phyloP scores from a whole-genome alignment of 768 basidiomycete genomes.

The Calocybe indica region DNA sequence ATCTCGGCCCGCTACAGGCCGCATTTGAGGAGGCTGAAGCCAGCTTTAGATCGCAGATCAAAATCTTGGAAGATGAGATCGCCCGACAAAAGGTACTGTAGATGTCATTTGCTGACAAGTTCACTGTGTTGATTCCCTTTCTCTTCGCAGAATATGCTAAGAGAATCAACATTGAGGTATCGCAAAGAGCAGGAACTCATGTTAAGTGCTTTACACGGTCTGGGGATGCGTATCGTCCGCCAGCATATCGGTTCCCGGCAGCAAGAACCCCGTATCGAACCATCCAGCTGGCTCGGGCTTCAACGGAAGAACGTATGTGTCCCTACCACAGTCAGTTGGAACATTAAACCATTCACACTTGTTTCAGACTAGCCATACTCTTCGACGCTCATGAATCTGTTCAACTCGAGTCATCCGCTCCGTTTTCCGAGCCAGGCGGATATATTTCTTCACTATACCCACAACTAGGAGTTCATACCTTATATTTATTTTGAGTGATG shows the following conservation, averaged over 20 bases:
- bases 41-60: slow-evolving; percentile 58
- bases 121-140: background rate
- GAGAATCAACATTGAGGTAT: slow-evolving; percentile 57
- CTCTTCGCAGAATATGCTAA: slow-evolving; percentile 35
- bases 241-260: slow-evolving; percentile 49
- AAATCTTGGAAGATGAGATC: slow-evolving; percentile 60
- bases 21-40: slow-evolving; percentile 59
- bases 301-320: slow-evolving; percentile 49
- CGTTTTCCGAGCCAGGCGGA: no score
- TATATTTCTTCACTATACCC: no score
- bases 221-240: slow-evolving; percentile 60
- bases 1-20: background rate
- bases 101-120: background rate
- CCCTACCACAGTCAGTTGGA: background rate
- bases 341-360: background rate
- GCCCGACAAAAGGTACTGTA: slow-evolving; percentile 44
- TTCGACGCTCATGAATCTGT: slow-evolving; percentile 10
- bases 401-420: background rate
- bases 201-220: slow-evolving; percentile 65
- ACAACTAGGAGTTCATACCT: no score
- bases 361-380: slow-evolving; percentile 11
- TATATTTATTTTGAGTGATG: no score
- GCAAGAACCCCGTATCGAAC: slow-evolving; percentile 38
- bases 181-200: slow-evolving; percentile 77
- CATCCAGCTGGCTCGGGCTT: slow-evolving; percentile 65